These are phyloP conservation scores for Talaromyces marneffei DNA, from an alignment of 2,329 filamentous ascomycete species.

Conservation along the genomic window DNA sequence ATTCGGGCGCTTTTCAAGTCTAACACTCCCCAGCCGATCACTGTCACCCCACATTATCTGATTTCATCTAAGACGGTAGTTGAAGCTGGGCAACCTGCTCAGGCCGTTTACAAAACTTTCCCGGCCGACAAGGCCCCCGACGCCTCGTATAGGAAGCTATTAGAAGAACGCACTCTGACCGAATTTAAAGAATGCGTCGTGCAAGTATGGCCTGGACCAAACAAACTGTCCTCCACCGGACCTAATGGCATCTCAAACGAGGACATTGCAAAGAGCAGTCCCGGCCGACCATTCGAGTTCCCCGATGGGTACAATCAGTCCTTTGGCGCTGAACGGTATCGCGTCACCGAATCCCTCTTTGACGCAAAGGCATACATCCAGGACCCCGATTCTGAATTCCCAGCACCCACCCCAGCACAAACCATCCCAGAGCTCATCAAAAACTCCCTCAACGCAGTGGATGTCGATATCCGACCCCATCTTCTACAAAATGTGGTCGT, in stretches of 20 bases:
- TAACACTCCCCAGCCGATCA: constrained; percentile 61
- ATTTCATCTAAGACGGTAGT: constrained; percentile 82
- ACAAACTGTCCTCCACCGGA: constrained; percentile 51
- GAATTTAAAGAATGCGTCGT: constrained; percentile 98
- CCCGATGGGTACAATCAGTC: constrained; percentile 94
- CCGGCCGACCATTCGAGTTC: constrained; percentile 90
- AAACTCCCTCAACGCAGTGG: constrained; percentile 68
- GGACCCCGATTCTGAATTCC: constrained; percentile 39
- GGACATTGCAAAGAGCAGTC: constrained; percentile 65
- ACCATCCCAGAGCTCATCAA: constrained; percentile 81
- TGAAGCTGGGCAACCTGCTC: constrained; percentile 73
- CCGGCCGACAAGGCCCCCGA: constrained; percentile 51
- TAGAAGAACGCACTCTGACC: constrained; percentile 88
- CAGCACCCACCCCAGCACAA: constrained; percentile 61
- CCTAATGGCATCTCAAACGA: constrained; percentile 60
- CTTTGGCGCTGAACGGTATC: constrained; percentile 83
- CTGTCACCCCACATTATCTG: constrained; percentile 78
- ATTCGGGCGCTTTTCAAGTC: constrained; percentile 72
- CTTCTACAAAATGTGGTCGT: constrained; percentile 87
- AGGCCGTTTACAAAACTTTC: constrained; percentile 69
- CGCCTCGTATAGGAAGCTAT: constrained; percentile 70
- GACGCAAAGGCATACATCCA: constrained; percentile 71
- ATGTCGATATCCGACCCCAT: constrained; percentile 79
- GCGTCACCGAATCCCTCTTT: constrained; percentile 82
- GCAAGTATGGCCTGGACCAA: constrained; percentile 82